Conservation (phyloP, 768 basidiomycete genomes). For the Phlebiopsis gigantea region DNA sequence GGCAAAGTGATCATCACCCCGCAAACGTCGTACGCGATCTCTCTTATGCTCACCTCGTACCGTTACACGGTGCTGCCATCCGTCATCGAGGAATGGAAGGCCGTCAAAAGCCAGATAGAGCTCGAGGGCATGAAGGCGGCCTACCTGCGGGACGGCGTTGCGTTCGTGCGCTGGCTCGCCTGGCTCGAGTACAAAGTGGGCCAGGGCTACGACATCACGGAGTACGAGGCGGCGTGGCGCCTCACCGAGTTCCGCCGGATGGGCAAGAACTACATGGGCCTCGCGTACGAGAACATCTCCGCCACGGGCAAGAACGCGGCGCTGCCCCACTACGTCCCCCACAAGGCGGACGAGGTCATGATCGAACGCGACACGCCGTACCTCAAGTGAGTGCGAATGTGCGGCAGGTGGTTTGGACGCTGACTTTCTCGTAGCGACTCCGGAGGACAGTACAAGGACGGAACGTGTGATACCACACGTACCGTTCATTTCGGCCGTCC, state of each 20-base stretch:
- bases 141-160: constrained; percentile 86
- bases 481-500: constrained; percentile 87
- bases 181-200: constrained; percentile 83
- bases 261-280: constrained; percentile 72
- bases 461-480: constrained; percentile 82
- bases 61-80: constrained; percentile 73
- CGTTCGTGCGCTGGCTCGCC: constrained; percentile 80
- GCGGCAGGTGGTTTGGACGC: not conserved
- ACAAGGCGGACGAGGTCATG: constrained; percentile 57
- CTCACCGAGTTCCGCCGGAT: constrained; percentile 71
- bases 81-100: constrained; percentile 70
- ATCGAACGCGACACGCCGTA: constrained; percentile 82
- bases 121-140: constrained; percentile 78
- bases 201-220: constrained; percentile 78
- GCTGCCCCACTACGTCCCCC: constrained; percentile 87
- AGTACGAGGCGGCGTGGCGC: constrained; percentile 87
- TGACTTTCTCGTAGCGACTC: constrained; percentile 62
- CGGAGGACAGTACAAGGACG: constrained; percentile 86
- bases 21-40: constrained; percentile 77
- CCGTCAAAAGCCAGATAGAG: constrained; percentile 85
- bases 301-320: constrained; percentile 92
- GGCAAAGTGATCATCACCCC: constrained; percentile 75
- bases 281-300: constrained; percentile 87
- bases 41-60: constrained; percentile 78
- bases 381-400: constrained; percentile 61